Base-by-base conservation (phyloP, 2,329 filamentous ascomycete species). In the Neophaeococcomyces mojaviensis region DNA sequence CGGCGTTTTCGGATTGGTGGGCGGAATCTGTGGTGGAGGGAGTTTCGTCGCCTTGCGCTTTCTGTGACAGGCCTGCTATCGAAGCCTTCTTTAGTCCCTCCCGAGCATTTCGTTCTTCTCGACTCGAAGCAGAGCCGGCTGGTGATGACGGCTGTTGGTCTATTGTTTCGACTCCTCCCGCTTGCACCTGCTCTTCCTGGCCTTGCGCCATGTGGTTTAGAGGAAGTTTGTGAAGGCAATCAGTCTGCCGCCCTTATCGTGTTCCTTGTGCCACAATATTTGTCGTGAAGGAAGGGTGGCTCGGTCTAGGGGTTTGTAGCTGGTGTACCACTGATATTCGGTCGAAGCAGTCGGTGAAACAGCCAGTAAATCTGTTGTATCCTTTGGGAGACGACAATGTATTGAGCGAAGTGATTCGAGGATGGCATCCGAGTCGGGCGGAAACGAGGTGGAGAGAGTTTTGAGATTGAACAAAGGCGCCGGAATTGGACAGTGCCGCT, bases 21-120 rank as follows among this genome's bases (percentile, higher is more conserved):
- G 61, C 50, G 18, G 57, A 53, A 33, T 63, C 60, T 40, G 65
- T 59, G 19, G 32, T 19, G 12, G 10, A 12, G 8, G 31, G 13
- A 18, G 37, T 9, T 16, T 7, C 38, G 20, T 24, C 49, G 22
- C 26, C 32, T 15, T 46, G 51, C 18, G 37, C 33, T n/a, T 48
- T 52, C 40, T 50, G 51, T 19, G 50, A 34, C 12, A 59, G 53
- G 36, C 68, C 64, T 32, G 72, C 72, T 46, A 82, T 78, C n/a
- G 74, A 70, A 3, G 78, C 79, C 56, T 81, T 74, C 61, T 78
- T 74, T 44, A 82, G 64, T 62, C 79, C 77, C 59, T 81, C 73
- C 48, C 78, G 68, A 31, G 80, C 74, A 7, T 76, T 76, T 49
- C 71, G 72, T 59, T 49, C 73, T 71, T 67, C 41, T 37, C 41